phyloP scores from a whole-genome alignment of 2,329 filamentous ascomycete species.

The Pseudogymnoascus sp. region DNA sequence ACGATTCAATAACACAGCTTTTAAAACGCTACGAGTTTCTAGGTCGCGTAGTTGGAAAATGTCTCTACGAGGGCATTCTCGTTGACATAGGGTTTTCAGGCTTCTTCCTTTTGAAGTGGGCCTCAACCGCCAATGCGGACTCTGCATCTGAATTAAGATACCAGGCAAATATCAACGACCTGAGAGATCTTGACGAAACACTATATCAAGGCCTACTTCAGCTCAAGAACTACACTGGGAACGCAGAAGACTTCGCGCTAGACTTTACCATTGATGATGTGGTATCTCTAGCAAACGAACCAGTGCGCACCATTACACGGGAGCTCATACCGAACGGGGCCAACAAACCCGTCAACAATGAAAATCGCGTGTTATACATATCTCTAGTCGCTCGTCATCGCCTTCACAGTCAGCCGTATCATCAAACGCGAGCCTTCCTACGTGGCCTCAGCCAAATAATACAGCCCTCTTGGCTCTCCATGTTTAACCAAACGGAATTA shows the following conservation, averaged over 20 bases:
- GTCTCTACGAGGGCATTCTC: slow-evolving; percentile 92
- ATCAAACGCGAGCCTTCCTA: slow-evolving; percentile 84
- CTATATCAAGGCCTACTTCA: slow-evolving; percentile 78
- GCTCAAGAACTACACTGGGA: slow-evolving; percentile 77
- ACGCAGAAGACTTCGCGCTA: slow-evolving; percentile 72
- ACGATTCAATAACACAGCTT: slow-evolving; percentile 50
- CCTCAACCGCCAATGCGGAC: slow-evolving; percentile 59
- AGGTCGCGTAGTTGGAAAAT: slow-evolving; percentile 89
- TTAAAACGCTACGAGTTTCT: slow-evolving; percentile 81
- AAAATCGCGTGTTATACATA: slow-evolving; percentile 90
- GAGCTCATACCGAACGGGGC: slow-evolving; percentile 73
- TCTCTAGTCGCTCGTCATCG: slow-evolving; percentile 84
- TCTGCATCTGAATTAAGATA: slow-evolving; percentile 64
- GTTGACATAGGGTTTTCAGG: slow-evolving; percentile 88
- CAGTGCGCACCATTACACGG: slow-evolving; percentile 57
- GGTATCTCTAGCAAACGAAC: slow-evolving; percentile 39
- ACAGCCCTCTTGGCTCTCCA: slow-evolving; percentile 84
- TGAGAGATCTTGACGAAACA: slow-evolving; percentile 83
- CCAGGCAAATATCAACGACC: slow-evolving; percentile 87
- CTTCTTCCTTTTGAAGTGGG: slow-evolving; percentile 96
- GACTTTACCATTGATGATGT: slow-evolving; percentile 86
- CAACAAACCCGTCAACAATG: slow-evolving; percentile 74
- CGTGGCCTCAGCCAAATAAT: slow-evolving; percentile 82
- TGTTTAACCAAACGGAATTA: slow-evolving; percentile 96
- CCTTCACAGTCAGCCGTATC: slow-evolving; percentile 68